Base-by-base conservation (phyloP, 768 basidiomycete species). In the Mycena sanguinolenta region DNA sequence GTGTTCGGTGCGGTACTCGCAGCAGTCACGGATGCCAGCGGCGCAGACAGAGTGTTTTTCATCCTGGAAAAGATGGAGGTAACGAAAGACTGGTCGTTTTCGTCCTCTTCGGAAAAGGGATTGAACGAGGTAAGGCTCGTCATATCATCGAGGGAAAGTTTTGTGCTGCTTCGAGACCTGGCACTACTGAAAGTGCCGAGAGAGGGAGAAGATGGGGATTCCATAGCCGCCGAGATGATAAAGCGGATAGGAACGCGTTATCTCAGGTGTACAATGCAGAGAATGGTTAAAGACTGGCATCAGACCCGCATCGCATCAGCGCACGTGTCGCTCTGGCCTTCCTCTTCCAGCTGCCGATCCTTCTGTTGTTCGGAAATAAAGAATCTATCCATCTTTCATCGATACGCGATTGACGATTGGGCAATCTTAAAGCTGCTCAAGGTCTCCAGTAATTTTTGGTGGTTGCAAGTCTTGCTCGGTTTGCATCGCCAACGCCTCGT, bases 21-120 rank as follows among this genome's bases (percentile, higher is more conserved):
- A 44, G 87, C 75, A n/a, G 84, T 82, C 23, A 88, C 82, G 14
- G 89, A 87, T 2, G 90, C 83, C 36, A 92, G 80, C 28, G 94
- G 92, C 0, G 88, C 87, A 39, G 92, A 85, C 23, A 95, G 86
- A 8, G 92, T 91, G 75, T 87, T 95, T 84, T 92, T 95, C 85
- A 96, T 88, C 72, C 91, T 89, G 36, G 91, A 94, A 64, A 96
- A 87, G 30, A 96, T 83, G 25, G 92, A 93, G 0, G 93, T 90
- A 67, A 96, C 92, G 63, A 96, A 95, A 10, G 94, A 92, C 75
- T 94, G 92, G 73, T 95, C 95, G 77, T 94, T 89, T 80, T 96
- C 95, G 77, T 96, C 95, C 78, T 96, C 95, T 77, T 95, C 94
- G n/a, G 93, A 90, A 83, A 95, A 96, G 8, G 94, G 94, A 78